Evolutionary conservation across 495 filamentous ascomycete species (phyloP).

Genomic region (Penicillium fimorum): DNA sequence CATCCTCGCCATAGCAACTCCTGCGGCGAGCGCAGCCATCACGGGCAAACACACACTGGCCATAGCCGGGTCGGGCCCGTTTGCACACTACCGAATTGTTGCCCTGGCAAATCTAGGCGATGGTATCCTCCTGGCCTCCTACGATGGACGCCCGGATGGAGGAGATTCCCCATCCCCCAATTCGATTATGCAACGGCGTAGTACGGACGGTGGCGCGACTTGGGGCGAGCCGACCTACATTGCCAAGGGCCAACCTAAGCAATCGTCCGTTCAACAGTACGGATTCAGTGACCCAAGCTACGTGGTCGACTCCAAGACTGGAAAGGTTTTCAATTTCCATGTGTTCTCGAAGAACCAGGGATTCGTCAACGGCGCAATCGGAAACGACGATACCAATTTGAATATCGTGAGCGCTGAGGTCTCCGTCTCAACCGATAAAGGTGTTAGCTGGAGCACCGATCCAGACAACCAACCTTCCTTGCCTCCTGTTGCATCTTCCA

Average conservation of each 20-base stretch:
- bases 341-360: conserved; percentile 2
- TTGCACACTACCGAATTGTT: background rate
- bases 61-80: background rate
- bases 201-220: background rate
- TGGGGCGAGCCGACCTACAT: background rate
- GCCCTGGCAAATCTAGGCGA: background rate
- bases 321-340: conserved; percentile 2
- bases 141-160: background rate
- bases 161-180: background rate
- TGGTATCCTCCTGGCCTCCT: background rate
- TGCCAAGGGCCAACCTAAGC: background rate
- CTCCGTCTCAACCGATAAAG: background rate
- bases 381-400: background rate
- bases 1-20: background rate
- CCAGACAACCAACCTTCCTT: background rate
- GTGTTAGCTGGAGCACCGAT: background rate
- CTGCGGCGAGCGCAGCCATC: background rate
- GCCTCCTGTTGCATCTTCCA: background rate
- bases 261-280: background rate
- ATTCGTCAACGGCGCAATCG: background rate
- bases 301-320: background rate
- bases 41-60: background rate
- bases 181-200: background rate
- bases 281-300: conserved; percentile 1
- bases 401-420: background rate